Conservation (phyloP, 108 stramenopile species). For the Licmophora abbreviata region DNA sequence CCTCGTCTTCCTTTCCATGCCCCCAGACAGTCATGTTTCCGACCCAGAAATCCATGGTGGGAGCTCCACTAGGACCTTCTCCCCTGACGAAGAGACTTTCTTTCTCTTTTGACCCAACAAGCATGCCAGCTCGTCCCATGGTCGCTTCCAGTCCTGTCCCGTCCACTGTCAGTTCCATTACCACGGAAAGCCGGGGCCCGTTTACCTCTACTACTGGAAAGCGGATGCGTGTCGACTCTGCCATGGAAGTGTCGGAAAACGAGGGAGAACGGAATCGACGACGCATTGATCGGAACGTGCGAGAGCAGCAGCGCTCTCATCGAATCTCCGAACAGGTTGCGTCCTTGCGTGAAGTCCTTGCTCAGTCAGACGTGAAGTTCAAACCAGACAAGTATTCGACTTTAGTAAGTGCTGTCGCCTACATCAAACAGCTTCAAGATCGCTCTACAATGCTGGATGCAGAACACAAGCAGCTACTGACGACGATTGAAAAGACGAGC, state of each 20-base stretch:
- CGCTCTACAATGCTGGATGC: conserved; percentile 42
- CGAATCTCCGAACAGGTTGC: conserved; percentile 64
- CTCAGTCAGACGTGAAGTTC: conserved; percentile 45
- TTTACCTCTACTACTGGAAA: too few species aligned
- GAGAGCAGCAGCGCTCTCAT: conserved; percentile 75
- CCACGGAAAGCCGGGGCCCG: too few species aligned
- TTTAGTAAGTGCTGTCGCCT: conserved; percentile 56
- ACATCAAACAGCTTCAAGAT: conserved; percentile 58
- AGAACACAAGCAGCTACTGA: conserved; percentile 63
- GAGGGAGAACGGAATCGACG: conserved; percentile 49
- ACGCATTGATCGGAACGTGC: conserved; percentile 59
- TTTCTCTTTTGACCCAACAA: too few species aligned
- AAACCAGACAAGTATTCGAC: conserved; percentile 77
- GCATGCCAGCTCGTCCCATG: too few species aligned
- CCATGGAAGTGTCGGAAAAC: conserved; percentile 54
- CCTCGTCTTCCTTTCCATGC: too few species aligned
- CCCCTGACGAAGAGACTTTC: too few species aligned
- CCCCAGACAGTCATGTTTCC: too few species aligned
- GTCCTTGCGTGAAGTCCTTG: conserved; percentile 43
- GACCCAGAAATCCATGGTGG: too few species aligned
- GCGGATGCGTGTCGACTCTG: too few species aligned
- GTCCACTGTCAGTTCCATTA: too few species aligned
- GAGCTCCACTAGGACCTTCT: too few species aligned
- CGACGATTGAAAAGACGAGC: conserved; percentile 50
- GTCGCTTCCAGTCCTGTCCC: too few species aligned